Evolutionary conservation across 2,329 filamentous ascomycete species (phyloP).

Genomic region (Huntiella omanensis): DNA sequence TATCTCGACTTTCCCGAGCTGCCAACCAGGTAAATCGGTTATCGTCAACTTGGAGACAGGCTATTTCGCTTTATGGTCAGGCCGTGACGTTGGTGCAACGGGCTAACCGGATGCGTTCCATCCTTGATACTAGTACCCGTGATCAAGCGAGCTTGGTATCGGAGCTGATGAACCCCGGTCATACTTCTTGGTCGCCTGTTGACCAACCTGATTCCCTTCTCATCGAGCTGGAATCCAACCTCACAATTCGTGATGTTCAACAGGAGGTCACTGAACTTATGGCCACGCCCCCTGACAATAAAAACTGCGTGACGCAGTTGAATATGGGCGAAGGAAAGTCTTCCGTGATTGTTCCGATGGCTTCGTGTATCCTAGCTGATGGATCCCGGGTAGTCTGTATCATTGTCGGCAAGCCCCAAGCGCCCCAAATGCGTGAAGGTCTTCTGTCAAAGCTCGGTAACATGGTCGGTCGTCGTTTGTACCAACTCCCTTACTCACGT

Average conservation of each 20-base stretch:
- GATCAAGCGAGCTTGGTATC: slow-evolving; percentile 17
- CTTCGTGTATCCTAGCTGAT: slow-evolving; percentile 34
- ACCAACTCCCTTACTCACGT: slow-evolving; percentile 40
- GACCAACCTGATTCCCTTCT: slow-evolving; percentile 41
- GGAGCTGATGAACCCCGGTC: slow-evolving; percentile 32
- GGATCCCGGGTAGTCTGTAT: slow-evolving; percentile 32
- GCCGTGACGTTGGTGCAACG: slow-evolving; percentile 24
- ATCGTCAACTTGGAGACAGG: slow-evolving; percentile 18
- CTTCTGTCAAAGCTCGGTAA: slow-evolving; percentile 36
- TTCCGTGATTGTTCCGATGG: slow-evolving; percentile 49
- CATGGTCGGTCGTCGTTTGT: slow-evolving; percentile 33
- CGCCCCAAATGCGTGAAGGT: slow-evolving; percentile 40
- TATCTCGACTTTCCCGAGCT: slow-evolving; percentile 17
- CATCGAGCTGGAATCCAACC: slow-evolving; percentile 42
- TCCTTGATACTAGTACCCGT: not conserved
- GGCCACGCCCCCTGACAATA: slow-evolving; percentile 20
- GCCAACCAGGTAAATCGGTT: slow-evolving; percentile 11
- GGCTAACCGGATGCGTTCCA: slow-evolving; percentile 21
- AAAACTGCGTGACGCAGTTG: slow-evolving; percentile 41
- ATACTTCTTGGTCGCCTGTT: slow-evolving; percentile 33
- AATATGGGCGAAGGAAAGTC: slow-evolving; percentile 59
- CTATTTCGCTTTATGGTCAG: slow-evolving; percentile 22
- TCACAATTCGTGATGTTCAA: slow-evolving; percentile 43
- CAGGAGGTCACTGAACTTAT: slow-evolving; percentile 38
- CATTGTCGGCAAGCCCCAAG: slow-evolving; percentile 41